Evolutionary conservation across 495 filamentous ascomycete genomes (phyloP), one percentile per base, ranked within the genome.

Genomic region (Cercophora sp.): DNA sequence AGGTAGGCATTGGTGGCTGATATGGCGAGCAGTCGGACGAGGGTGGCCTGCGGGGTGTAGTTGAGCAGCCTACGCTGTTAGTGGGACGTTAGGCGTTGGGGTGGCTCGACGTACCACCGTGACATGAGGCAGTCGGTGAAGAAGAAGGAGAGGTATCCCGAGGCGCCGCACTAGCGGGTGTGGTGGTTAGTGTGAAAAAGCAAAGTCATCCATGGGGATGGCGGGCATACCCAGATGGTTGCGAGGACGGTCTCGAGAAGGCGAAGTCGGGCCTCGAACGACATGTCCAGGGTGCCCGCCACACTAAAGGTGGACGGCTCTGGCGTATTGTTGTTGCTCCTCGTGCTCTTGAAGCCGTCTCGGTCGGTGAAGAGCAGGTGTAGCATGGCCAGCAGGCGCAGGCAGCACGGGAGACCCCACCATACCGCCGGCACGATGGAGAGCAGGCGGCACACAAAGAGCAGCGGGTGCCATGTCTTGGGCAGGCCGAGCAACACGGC

Each of bases 111-210:
- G n/a, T 55, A 88, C 88, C 89, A 93, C 65, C 89, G 83, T 56
- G 86, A 90, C 89, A 95, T 95, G 63, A 93, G 84, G 69, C 87
- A 89, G 71, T 95, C 88, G 53, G 87, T 90, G 69, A 93, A 92
- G 70, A 90, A 87, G 68, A 91, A 93, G 50, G 86, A 89, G 64
- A 93, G 79, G 69, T 91, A 91, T 43, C 84, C 89, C 32, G 87
- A 89, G 67, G 87, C 84, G 65, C 76, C 80, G 75, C 88, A 91
- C 89, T 91, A 18, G 23, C 34, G n/a, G n/a, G n/a, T n/a, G 34
- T 11, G 32, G 36, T 37, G 16, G 48, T 27, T 29, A 15, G 25
- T 36, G 25, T 49, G 2, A 6, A 11, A 40, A 16, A 27, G n/a
- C 24, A 2, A 15, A 15, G 50, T 16, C 39, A 25, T 29, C 0